These are phyloP conservation scores for Hordeum marinum DNA, from an alignment of 176 grass and related monocot genomes.

Conservation along the genomic window DNA sequence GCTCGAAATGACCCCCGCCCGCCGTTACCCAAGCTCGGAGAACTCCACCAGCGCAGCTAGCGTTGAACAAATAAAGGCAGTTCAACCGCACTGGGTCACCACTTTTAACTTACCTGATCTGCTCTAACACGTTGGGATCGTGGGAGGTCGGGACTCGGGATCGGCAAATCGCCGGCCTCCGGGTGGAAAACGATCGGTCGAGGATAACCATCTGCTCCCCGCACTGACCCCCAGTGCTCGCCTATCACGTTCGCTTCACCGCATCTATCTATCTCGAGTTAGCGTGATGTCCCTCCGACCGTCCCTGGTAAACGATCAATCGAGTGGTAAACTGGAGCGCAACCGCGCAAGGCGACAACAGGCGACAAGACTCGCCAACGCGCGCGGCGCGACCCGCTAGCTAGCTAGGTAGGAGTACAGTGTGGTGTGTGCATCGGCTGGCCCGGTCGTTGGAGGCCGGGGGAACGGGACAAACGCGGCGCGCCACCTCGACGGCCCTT, in stretches of 20 bases:
- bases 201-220: constrained; percentile 17
- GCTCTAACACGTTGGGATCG: constrained; percentile 30
- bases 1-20: not conserved
- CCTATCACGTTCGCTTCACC: not conserved
- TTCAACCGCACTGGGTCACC: not conserved
- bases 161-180: not conserved
- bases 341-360: not conserved
- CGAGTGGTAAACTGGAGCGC: not conserved
- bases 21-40: not conserved
- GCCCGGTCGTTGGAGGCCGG: not conserved
- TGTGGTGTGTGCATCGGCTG: not conserved
- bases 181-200: not conserved
- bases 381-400: not conserved
- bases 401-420: not conserved
- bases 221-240: not conserved
- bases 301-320: not conserved
- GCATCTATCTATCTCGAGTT: not conserved
- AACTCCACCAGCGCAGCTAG: not conserved
- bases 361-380: not conserved
- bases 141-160: not conserved
- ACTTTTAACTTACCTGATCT: constrained; percentile 31
- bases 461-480: constrained; percentile 31
- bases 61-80: not conserved
- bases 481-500: constrained; percentile 40
- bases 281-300: not conserved